These are phyloP conservation scores for Ganoderma multipileum DNA, from an alignment of 1,284 basidiomycete species.

Conservation along the genomic window DNA sequence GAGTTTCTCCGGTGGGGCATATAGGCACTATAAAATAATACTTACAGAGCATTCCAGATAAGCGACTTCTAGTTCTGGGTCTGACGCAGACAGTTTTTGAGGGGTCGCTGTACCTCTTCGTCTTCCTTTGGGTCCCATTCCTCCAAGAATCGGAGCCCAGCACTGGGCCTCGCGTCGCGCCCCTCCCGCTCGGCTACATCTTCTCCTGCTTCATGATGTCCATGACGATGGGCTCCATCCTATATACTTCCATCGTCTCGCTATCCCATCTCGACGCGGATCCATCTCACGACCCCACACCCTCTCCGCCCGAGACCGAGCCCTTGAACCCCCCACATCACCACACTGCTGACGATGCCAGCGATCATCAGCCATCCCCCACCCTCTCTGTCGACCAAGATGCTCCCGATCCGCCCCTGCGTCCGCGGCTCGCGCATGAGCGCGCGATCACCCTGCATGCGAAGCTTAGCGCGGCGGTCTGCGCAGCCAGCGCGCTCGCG, in stretches of 20 bases:
- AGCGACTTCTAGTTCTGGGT: conserved; percentile 69
- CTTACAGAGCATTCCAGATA: conserved; percentile 48
- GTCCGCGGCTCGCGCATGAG: conserved; percentile 33
- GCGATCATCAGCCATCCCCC: background rate
- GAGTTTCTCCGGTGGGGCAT: conserved; percentile 22
- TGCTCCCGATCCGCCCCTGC: no score
- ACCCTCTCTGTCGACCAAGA: background rate
- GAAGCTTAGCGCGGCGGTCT: conserved; percentile 70
- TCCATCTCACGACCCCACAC: background rate
- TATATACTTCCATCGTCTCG: conserved; percentile 65
- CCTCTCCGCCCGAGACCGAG: conserved; percentile 1
- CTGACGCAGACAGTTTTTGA: conserved; percentile 81
- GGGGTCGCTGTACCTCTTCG: conserved; percentile 84
- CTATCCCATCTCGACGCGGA: conserved; percentile 41
- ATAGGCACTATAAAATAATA: background rate
- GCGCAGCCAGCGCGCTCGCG: conserved; percentile 62
- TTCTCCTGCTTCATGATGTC: conserved; percentile 81
- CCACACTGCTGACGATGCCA: conserved; percentile 8
- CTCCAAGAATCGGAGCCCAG: conserved; percentile 63
- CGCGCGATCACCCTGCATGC: conserved; percentile 65
- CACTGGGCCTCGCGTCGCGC: conserved; percentile 26
- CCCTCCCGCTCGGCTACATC: conserved; percentile 75
- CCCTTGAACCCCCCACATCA: background rate
- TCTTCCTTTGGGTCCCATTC: conserved; percentile 81
- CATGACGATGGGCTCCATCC: conserved; percentile 79